A percentile compares a stretch with the other conserved stretches of the same genome.
Evolutionary conservation across 768 basidiomycete species (phyloP).

Genomic region (Panaeolus papilionaceus): DNA sequence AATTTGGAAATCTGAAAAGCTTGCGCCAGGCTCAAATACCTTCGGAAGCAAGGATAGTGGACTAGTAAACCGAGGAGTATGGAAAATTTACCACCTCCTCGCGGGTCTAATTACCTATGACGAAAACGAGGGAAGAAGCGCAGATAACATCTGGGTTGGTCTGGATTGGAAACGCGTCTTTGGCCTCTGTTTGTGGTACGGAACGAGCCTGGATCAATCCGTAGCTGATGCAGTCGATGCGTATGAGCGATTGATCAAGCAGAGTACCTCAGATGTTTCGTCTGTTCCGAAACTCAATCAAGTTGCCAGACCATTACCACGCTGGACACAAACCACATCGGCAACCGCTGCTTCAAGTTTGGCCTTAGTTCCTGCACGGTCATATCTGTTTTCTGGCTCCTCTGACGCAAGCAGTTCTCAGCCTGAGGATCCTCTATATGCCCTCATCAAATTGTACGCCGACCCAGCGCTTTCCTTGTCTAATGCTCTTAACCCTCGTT

Average conservation of each 20-base stretch:
- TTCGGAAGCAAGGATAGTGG: conserved; percentile 28
- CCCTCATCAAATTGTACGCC: conserved; percentile 79
- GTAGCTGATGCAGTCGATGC: conserved; percentile 71
- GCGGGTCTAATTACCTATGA: conserved; percentile 72
- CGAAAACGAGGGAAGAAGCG: conserved; percentile 54
- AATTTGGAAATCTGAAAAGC: conserved; percentile 79
- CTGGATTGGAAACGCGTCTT: conserved; percentile 96
- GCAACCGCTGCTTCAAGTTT: conserved; percentile 24
- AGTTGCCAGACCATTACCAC: conserved; percentile 64
- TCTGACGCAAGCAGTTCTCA: conserved; percentile 36
- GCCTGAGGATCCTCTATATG: conserved; percentile 74
- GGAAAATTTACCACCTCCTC: conserved; percentile 84
- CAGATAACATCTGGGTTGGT: conserved; percentile 61
- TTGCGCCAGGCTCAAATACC: conserved; percentile 43
- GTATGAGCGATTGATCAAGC: conserved; percentile 55
- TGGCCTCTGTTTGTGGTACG: conserved; percentile 91
- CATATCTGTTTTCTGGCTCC: conserved; percentile 41
- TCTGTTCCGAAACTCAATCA: conserved; percentile 29
- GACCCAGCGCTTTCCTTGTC: conserved; percentile 76
- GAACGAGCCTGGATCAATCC: conserved; percentile 70
- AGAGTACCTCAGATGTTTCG: conserved; percentile 24
- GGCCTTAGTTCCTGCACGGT: conserved; percentile 24
- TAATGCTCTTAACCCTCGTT: conserved; percentile 71
- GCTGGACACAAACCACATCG: conserved; percentile 56
- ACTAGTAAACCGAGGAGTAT: conserved; percentile 63